Evolutionary conservation across 1,284 basidiomycete species (phyloP), one percentile per base, ranked within the genome.

Genomic region (Malassezia dermatis): DNA sequence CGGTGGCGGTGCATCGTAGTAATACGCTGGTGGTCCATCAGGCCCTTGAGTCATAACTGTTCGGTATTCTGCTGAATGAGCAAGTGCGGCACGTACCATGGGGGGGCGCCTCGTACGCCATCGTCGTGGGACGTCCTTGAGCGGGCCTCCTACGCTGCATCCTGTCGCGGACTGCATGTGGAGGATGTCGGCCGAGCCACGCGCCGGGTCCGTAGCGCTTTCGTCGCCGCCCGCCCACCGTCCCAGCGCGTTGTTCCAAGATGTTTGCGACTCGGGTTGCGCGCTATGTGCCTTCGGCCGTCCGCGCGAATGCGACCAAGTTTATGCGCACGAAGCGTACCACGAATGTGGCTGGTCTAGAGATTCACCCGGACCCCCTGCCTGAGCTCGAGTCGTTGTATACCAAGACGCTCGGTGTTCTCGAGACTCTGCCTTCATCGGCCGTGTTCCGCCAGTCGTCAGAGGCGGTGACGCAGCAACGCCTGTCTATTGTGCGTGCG

Each of bases 391-490:
- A 80, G 50, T 76, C 82, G 65, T 84, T 84, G 43, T 95, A 93
- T 79, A 79, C 83, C 67, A 79, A 81, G 50, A 96, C 91, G 1
- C 83, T 96, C 48, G 76, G 81, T 21, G 75, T 82, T 3, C 82
- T 95, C 47, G 75, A 60, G 11, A 59, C 80, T 49, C 81, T 95
- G 57, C 91, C 93, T 11, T 76, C 80, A 57, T 81, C 83, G 42
- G 86, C 87, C 59, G 85, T 91, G 51, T 98, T 95, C 78, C 83
- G 88, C 55, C 91, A 95, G 77, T 85, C 88, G 47, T 84, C 84
- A 7, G 86, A 91, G 75, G 85, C 88, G 6, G 79, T 94, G 62
- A 89, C 86, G n/a, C 82, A 84, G 68, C 82, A 84, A 72, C 85
- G 89, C 68, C 81, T 95, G 59, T 80, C 79, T 62, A 80, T 88